Evolutionary conservation across 106 monocot genomes (phyloP).

Genomic region (Posidonia australis): DNA sequence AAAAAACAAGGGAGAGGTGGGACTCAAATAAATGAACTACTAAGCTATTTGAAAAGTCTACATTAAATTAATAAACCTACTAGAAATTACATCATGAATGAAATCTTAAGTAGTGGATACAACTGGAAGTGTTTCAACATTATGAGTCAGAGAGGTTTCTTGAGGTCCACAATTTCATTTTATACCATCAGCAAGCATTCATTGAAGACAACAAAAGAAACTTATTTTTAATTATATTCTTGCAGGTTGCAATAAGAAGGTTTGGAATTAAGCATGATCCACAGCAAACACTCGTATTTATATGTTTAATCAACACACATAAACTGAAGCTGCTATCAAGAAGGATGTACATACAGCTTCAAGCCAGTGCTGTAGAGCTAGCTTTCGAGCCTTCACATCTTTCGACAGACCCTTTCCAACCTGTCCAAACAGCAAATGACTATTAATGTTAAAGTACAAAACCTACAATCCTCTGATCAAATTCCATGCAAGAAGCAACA

Average conservation of each 20-base stretch:
- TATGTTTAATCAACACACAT: neutral
- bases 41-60: too few species aligned
- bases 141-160: too few species aligned
- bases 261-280: neutral
- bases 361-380: slow-evolving; percentile 26
- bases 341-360: slow-evolving; percentile 18
- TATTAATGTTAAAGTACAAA: neutral
- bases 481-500: neutral
- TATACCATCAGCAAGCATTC: too few species aligned
- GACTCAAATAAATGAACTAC: too few species aligned
- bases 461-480: neutral
- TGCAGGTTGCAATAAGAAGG: too few species aligned
- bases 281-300: neutral
- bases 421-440: neutral
- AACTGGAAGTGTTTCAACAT: too few species aligned
- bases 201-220: neutral
- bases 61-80: too few species aligned
- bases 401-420: slow-evolving; percentile 27
- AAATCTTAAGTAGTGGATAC: too few species aligned
- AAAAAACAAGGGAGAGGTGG: too few species aligned
- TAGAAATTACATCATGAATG: too few species aligned
- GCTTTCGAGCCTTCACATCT: slow-evolving; percentile 24
- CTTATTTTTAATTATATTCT: neutral
- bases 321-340: neutral
- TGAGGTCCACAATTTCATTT: too few species aligned